phyloP scores from a whole-genome alignment of 371 early-diverging fungal species.

The Rhizopus stolonifer region DNA sequence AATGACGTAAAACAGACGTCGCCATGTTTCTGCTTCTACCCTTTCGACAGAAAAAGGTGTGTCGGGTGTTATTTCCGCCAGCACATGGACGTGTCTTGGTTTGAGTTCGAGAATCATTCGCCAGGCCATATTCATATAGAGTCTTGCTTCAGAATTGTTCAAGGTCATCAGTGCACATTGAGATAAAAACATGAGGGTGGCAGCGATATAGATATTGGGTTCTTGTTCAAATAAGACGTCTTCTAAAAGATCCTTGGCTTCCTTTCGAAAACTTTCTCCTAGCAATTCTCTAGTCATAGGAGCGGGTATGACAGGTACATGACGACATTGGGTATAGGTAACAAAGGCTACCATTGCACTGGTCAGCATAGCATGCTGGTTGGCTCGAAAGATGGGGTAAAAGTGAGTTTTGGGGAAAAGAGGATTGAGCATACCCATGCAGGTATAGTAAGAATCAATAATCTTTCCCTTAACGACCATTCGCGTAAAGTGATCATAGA shows the following conservation, averaged over 20 bases:
- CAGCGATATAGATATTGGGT: constrained; percentile 26
- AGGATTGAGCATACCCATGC: constrained; percentile 22
- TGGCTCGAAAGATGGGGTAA: constrained; percentile 17
- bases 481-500: constrained; percentile 4
- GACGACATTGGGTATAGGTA: constrained; percentile 32
- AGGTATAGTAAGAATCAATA: constrained; percentile 27
- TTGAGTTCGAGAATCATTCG: constrained; percentile 33
- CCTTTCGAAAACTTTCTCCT: constrained; percentile 25
- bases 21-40: constrained; percentile 39
- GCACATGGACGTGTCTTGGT: constrained; percentile 20
- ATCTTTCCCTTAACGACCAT: constrained; percentile 15
- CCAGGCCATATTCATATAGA: constrained; percentile 38
- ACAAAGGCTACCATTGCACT: constrained; percentile 32
- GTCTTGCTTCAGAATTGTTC: constrained; percentile 33
- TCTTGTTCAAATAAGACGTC: constrained; percentile 39
- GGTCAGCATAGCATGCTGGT: constrained; percentile 26
- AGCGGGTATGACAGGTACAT: constrained; percentile 14
- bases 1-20: constrained; percentile 35
- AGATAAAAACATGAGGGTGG: constrained; percentile 24
- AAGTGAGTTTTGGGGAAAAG: constrained; percentile 27
- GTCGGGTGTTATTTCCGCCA: neutral
- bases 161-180: constrained; percentile 26
- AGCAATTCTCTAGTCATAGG: constrained; percentile 21
- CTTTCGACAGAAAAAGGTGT: constrained; percentile 8
- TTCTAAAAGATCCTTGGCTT: constrained; percentile 27